Percentiles rank a stretch among this genome's conserved stretches.
Conservation (phyloP, 148 eudicot species). For the Camellia lanceoleosa region DNA sequence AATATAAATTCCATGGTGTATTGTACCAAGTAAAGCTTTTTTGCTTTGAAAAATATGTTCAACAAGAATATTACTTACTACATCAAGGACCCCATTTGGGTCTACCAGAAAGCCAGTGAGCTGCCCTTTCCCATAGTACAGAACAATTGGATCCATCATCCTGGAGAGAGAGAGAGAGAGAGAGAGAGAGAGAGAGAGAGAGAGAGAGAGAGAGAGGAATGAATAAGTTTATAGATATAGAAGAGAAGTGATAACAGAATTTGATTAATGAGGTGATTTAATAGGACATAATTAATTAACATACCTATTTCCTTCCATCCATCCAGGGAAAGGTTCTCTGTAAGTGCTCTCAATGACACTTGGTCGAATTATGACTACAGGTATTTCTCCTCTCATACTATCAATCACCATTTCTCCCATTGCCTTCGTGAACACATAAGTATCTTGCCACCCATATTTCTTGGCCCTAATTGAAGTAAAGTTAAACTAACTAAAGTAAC, state of each 20-base stretch:
- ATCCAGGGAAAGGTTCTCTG: slow-evolving; percentile 90
- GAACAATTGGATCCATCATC: slow-evolving; percentile 96
- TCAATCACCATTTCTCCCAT: slow-evolving; percentile 97
- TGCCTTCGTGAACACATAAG: slow-evolving; percentile 97
- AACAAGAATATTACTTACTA: slow-evolving; percentile 45
- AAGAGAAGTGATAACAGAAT: background rate
- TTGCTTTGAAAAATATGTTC: background rate
- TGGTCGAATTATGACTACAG: slow-evolving; percentile 85
- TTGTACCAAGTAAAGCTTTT: background rate
- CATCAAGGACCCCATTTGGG: slow-evolving; percentile 88
- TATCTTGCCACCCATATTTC: slow-evolving; percentile 96
- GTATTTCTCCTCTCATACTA: slow-evolving; percentile 72
- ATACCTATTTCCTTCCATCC: slow-evolving; percentile 99
- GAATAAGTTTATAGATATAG: background rate
- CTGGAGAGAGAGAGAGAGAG: slow-evolving; percentile 28
- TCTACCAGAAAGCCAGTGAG: slow-evolving; percentile 88
- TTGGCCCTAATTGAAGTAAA: slow-evolving; percentile 52
- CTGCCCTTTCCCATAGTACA: slow-evolving; percentile 87
- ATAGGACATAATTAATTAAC: too few relatives aligned
- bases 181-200: too few relatives aligned
- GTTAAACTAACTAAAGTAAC: too few relatives aligned
- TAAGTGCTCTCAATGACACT: slow-evolving; percentile 96
- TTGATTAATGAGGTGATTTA: background rate
- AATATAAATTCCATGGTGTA: background rate
- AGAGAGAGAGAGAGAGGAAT: background rate